phyloP scores from a whole-genome alignment of 2,329 filamentous ascomycete genomes.

The Aspergillus pseudonomiae region DNA sequence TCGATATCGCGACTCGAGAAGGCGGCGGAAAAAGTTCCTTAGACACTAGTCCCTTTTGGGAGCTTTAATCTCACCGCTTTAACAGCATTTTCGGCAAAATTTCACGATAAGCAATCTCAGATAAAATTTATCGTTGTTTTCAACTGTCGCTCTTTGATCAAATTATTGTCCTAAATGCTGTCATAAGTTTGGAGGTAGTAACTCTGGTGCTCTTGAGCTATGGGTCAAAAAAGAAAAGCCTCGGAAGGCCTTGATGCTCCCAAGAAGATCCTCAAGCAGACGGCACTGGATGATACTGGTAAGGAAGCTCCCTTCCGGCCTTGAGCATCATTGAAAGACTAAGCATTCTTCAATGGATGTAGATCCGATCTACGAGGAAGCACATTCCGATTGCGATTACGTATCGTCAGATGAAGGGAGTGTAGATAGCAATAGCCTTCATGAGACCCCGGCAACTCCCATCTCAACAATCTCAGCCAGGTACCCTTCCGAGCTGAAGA shows the following conservation, averaged over 20 bases:
- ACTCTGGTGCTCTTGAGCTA: conserved; percentile 19
- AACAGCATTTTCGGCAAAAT: conserved; percentile 32
- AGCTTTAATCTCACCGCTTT: conserved; percentile 32
- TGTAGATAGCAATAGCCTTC: conserved; percentile 32
- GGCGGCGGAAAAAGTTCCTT: conserved; percentile 42
- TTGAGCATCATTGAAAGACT: conserved; percentile 10
- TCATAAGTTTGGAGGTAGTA: conserved; percentile 4
- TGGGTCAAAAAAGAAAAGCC: conserved; percentile 42
- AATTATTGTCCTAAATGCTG: conserved; percentile 8
- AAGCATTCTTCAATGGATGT: conserved; percentile 42
- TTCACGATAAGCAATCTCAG: conserved; percentile 19
- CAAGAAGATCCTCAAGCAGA: conserved; percentile 37
- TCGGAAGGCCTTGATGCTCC: conserved; percentile 28
- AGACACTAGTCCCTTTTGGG: conserved; percentile 31
- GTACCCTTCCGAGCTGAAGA: conserved; percentile 72
- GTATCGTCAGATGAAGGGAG: conserved; percentile 33
- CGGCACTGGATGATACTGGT: conserved; percentile 33
- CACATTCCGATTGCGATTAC: conserved; percentile 39
- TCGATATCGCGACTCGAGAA: conserved; percentile 30
- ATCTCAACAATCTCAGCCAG: conserved; percentile 52
- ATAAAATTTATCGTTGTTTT: conserved; percentile 8
- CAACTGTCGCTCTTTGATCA: not conserved
- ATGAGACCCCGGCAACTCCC: conserved; percentile 55
- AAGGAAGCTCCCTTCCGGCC: conserved; percentile 18
- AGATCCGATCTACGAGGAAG: conserved; percentile 39